phyloP scores from a whole-genome alignment of 768 basidiomycete genomes.

The Asterophora lycoperdoides region DNA sequence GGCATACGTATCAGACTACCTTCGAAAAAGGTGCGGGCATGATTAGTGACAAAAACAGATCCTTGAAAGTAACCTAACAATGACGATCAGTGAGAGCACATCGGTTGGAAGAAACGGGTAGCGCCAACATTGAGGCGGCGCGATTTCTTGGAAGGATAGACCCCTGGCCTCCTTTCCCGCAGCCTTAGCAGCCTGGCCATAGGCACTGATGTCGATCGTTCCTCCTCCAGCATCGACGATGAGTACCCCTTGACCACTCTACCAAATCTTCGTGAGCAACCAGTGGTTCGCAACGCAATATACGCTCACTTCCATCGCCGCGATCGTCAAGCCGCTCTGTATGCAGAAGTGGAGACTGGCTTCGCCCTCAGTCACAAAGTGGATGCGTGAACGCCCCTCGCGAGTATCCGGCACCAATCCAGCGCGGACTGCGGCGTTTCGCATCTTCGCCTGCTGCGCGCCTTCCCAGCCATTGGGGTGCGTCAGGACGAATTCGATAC shows the following conservation, averaged over 20 bases:
- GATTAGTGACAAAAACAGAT: conserved; percentile 42
- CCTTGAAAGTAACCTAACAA: conserved; percentile 43
- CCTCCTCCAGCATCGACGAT: conserved; percentile 59
- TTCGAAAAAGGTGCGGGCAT: conserved; percentile 33
- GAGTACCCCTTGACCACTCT: conserved; percentile 43
- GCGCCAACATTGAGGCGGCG: conserved; percentile 38
- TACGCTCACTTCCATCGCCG: conserved; percentile 26
- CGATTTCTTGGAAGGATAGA: conserved; percentile 44
- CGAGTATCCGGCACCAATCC: conserved; percentile 41
- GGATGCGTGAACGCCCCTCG: conserved; percentile 39
- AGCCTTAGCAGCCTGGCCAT: conserved; percentile 28
- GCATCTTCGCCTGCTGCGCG: conserved; percentile 48
- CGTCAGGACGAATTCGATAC: conserved; percentile 42
- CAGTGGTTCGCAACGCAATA: not conserved
- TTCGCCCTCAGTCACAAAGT: conserved; percentile 61
- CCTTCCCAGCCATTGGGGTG: conserved; percentile 66
- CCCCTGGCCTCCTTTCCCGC: too few relatives aligned
- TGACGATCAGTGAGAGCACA: not conserved
- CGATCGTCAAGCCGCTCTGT: conserved; percentile 32
- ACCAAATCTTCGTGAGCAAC: not conserved
- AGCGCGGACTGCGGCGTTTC: conserved; percentile 44
- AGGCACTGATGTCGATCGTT: conserved; percentile 57
- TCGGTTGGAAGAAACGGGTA: too few relatives aligned
- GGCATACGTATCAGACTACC: conserved; percentile 18
- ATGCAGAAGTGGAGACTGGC: conserved; percentile 57